Conservation (phyloP, 768 basidiomycete genomes). For the Astraeus odoratus region DNA sequence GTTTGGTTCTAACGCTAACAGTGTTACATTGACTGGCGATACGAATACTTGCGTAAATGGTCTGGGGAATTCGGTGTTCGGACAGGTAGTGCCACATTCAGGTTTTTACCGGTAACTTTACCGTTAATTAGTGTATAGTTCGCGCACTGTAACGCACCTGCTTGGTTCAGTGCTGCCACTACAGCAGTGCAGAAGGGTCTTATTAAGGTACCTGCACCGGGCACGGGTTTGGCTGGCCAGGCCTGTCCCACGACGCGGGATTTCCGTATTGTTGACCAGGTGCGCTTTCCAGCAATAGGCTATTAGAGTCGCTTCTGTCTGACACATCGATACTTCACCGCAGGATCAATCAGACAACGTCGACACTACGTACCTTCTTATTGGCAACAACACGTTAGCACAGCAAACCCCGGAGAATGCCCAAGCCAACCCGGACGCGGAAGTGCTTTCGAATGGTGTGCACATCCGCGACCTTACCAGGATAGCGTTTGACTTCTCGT, state of each 20-base stretch:
- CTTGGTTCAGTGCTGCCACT: constrained; percentile 18
- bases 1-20: constrained; percentile 22
- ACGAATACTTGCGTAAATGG: constrained; percentile 20
- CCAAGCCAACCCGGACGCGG: constrained; percentile 18
- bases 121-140: constrained; percentile 9
- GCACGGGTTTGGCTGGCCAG: constrained; percentile 14
- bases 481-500: background rate
- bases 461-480: background rate
- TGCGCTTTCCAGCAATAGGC: background rate
- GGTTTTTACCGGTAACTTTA: background rate
- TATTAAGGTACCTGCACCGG: constrained; percentile 15
- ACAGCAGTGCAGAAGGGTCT: constrained; percentile 15
- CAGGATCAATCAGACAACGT: constrained; percentile 25
- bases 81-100: constrained; percentile 11
- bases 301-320: too few species aligned
- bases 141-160: constrained; percentile 19
- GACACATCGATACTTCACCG: background rate
- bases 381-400: constrained; percentile 16
- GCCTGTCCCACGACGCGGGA: constrained; percentile 21
- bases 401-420: constrained; percentile 21
- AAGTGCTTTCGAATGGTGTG: constrained; percentile 20
- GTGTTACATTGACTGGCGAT: constrained; percentile 16
- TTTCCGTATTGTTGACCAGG: constrained; percentile 24
- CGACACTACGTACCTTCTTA: constrained; percentile 21
- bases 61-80: constrained; percentile 15